Conservation (phyloP, 2,329 filamentous ascomycete genomes). For the Fusarium chaquense region DNA sequence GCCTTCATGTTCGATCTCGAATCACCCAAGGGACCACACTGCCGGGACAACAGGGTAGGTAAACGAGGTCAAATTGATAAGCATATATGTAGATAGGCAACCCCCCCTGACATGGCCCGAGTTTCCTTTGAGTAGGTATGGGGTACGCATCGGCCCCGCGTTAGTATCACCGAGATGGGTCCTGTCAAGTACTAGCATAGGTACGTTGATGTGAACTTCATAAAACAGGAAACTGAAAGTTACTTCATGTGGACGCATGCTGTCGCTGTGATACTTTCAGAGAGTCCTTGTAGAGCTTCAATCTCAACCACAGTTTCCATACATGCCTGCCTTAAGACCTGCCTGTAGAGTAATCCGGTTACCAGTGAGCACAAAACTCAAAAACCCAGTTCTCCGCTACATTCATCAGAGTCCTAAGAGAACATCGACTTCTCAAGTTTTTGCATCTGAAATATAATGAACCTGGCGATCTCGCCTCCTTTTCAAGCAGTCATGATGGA, state of each 20-base stretch:
- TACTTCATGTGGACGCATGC: constrained; percentile 6
- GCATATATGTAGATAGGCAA: background rate
- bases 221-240: constrained; percentile 9
- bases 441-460: background rate
- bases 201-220: constrained; percentile 5
- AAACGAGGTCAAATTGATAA: background rate
- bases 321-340: background rate
- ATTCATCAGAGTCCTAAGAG: background rate
- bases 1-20: background rate
- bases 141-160: background rate
- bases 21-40: background rate
- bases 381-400: background rate
- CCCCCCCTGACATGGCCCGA: background rate
- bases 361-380: background rate
- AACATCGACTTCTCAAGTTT: background rate
- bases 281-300: background rate
- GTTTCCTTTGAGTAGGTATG: background rate
- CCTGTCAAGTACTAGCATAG: constrained; percentile 3
- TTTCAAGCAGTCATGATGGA: constrained; percentile 21
- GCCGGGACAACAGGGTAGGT: background rate
- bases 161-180: constrained; percentile 17
- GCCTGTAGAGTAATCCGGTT: background rate
- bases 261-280: constrained; percentile 7
- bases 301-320: background rate
- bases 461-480: background rate